Evolutionary conservation across 495 filamentous ascomycete genomes (phyloP), one percentile per base, ranked within the genome.

Genomic region (Jackrogersella minutella): DNA sequence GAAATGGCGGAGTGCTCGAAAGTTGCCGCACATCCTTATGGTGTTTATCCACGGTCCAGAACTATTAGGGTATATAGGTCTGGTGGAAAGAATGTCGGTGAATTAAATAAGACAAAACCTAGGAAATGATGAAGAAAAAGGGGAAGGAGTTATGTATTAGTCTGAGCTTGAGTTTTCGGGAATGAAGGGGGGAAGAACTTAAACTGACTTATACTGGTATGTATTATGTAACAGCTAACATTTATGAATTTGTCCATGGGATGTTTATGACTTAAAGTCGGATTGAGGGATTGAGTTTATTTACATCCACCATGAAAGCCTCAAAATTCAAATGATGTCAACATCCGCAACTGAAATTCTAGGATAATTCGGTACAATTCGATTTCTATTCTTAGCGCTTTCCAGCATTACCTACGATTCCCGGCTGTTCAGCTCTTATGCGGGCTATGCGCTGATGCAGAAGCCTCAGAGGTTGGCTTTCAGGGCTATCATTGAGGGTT

Each of bases 381-480:
- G 14, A 21, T 17, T 67, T 64, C 66, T 69, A 69, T 69, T 69
- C 55, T 69, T 69, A 69, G 66, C 31, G 14, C 46, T 47, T 60
- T 43, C 51, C 54, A 64, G 57, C 55, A 55, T 69, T 64, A 44
- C 11, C 19, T 22, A 31, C 13, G 28, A 50, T 33, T 54, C 36
- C 66, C 59, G 56, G 60, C 50, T 64, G 54, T 68, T 64, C 66
- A 64, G 56, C 66, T 69, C 55, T 39, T n/a, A 69, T 64, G 60
- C 50, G 60, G 59, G 66, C 59, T 64, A 60, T 60, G 55, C 66
- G n/a, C n/a, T n/a, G n/a, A n/a, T n/a, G n/a, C n/a, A n/a, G 60
- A 46, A 41, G 17, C 37, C 64, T 16, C 24, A 49, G 44, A n/a
- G 7, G 26, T 30, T 46, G 19, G 41, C 10, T 24, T 41, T 7